Base-by-base conservation (phyloP, 202 grass and related monocot genomes). In the Cymbopogon flexuosus region DNA sequence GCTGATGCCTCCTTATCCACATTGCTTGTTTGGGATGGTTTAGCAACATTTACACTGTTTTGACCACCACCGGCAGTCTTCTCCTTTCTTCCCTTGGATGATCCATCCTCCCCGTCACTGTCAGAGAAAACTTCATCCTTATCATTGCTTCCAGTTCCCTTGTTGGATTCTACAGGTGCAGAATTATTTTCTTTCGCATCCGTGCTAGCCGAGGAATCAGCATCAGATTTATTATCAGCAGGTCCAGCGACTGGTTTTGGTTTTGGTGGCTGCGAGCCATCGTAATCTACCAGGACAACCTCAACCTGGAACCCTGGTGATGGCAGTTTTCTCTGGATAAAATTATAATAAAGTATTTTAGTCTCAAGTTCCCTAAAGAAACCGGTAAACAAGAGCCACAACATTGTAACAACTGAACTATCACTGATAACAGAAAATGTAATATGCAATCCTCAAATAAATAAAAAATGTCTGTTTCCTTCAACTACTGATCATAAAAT, bases 91-190 rank as follows among this genome's bases (percentile, higher is more conserved):
- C 84, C 81, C 85, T 82, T 93, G n/a, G 84, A 86, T 52, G 82
- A 84, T 37, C 91, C 89, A 70, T 94, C 92, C 79, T 95, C 96
- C 30, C 85, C 90, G 73, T 95, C 96, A 62, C 89, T 90, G 62
- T 99, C 96, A 4, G 96, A 99, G 74, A 99, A 99, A 24, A 95
- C 92, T 72, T 99, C 96, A 79, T 99, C 92, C 75, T 91, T 99
- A 61, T 93, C 89, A 62, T 96, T 79, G 27, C 58, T 84, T 74
- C 80, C 84, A 78, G 70, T 65, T 75, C 79, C 94, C 42, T 84
- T 89, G 43, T 84, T 85, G 12, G 81, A 82, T 76, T 80, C 75
- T 70, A 69, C 62, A 62, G 80, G 9, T 65, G 56, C 40, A 66
- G 62, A 54, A 81, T 45, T 81, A 68, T 49, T 83, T 84, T 92